A percentile compares a stretch with the other conserved stretches of the same genome.
Evolutionary conservation across 805 yeast species (phyloP).

Genomic region (Zygotorulaspora sp.): DNA sequence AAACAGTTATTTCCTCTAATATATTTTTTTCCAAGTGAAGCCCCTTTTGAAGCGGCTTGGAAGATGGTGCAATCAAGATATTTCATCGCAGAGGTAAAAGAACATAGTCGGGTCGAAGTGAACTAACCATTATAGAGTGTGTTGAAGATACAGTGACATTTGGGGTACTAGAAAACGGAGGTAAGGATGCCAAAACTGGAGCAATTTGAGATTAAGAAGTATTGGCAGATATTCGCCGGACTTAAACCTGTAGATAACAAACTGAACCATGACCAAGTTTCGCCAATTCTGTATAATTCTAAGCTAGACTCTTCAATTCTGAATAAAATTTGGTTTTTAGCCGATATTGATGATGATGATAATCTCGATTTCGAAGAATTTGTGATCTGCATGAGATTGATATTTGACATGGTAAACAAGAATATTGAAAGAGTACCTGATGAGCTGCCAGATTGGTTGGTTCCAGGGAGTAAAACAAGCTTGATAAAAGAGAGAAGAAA

Average conservation of each 20-base stretch:
- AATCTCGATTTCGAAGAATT: slow-evolving; percentile 93
- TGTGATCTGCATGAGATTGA: slow-evolving; percentile 93
- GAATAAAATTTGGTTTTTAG: slow-evolving; percentile 82
- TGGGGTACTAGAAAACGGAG: too few relatives aligned
- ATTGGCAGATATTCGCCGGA: slow-evolving; percentile 96
- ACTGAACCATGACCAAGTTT: slow-evolving; percentile 78
- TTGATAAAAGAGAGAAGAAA: slow-evolving; percentile 81
- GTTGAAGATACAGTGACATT: too few relatives aligned
- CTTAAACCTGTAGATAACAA: slow-evolving; percentile 76
- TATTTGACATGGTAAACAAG: slow-evolving; percentile 86
- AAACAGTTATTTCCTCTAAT: too few relatives aligned
- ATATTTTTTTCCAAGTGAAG: too few relatives aligned
- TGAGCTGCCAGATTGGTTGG: slow-evolving; percentile 82
- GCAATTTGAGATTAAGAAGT: slow-evolving; percentile 93
- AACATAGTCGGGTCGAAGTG: too few relatives aligned
- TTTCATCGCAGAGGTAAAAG: too few relatives aligned
- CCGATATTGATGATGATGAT: slow-evolving; percentile 92
- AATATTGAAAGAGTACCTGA: slow-evolving; percentile 56
- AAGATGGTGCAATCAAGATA: too few relatives aligned
- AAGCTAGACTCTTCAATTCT: slow-evolving; percentile 73
- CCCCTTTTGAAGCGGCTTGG: too few relatives aligned
- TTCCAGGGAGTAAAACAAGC: slow-evolving; percentile 85
- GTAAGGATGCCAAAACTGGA: slow-evolving; percentile 69
- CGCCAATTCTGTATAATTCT: slow-evolving; percentile 84
- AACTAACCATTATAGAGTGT: too few relatives aligned